Evolutionary conservation across 192 early-diverging fungal species (phyloP), one percentile per base, ranked within the genome.

Genomic region (Coemansia asiatica): DNA sequence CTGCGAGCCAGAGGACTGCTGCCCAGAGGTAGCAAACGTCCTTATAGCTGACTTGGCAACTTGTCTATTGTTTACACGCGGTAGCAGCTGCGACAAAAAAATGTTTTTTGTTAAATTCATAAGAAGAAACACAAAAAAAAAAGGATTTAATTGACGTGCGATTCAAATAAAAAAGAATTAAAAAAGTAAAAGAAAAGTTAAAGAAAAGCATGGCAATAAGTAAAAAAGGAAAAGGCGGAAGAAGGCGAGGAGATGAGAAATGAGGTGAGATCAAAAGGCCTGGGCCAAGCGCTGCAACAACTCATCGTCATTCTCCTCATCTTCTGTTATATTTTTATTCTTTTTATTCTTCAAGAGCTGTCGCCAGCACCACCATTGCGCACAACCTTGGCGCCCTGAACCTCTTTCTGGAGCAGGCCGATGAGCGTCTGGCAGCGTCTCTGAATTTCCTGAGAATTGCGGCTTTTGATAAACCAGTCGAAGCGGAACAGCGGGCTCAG

Each of bases 391-490:
- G 31, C 64, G 19, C 50, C 58, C 22, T 61, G 69, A 0, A 65
- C 71, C n/a, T 76, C 79, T 35, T 82, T 82, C 47, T 82, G 70
- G 15, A 82, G 67, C 56, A 82, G 62, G 4, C 79, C 74, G 23
- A 97, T 87, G 21, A 97, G 83, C 9, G 92, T 94, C 47, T 90
- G 87, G 72, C 94, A 95, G 15, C 95, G 87, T 25, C 93, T 80
- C 51, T 86, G 82, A 55, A 97, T 84, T 71, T 97, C 95, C 55
- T 87, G 80, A 4, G 94, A 76, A 28, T 94, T 96, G 35, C 97
- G 85, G 38, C 93, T 95, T 76, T 97, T 97, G 65, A 99, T 87
- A 81, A 95, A 99, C 95, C 95, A 99, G 69, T 99, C 93, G 72
- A 99, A 99, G 35, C 92, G 80, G 84, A 99, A 97, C 35, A 95